Conservation (phyloP, 768 basidiomycete genomes). For the Boletus huronensis region DNA sequence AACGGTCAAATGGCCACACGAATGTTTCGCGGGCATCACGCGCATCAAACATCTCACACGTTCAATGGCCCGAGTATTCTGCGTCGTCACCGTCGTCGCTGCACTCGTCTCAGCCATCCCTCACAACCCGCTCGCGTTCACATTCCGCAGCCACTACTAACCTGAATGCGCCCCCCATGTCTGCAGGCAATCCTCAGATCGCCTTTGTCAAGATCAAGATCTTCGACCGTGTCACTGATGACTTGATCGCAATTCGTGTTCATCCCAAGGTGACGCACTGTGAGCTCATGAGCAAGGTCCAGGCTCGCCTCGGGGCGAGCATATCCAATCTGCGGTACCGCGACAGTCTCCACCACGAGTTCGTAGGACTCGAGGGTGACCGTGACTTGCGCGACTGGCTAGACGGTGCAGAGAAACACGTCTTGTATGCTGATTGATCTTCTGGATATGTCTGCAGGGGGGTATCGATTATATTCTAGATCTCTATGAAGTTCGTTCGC, state of each 20-base stretch:
- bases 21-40: constrained; percentile 28
- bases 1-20: constrained; percentile 29
- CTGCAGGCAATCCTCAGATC: constrained; percentile 71
- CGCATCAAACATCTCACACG: constrained; percentile 26
- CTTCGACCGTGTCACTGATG: constrained; percentile 89
- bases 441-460: constrained; percentile 4
- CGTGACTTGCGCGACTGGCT: constrained; percentile 69
- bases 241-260: constrained; percentile 94
- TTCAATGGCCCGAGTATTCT: constrained; percentile 27
- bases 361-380: constrained; percentile 62
- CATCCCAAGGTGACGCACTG: constrained; percentile 84
- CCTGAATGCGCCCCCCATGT: constrained; percentile 68
- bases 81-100: constrained; percentile 47
- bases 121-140: constrained; percentile 53
- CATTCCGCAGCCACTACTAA: constrained; percentile 49
- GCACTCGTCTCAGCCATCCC: constrained; percentile 51
- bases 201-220: constrained; percentile 99
- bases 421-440: constrained; percentile 70
- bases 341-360: constrained; percentile 62
- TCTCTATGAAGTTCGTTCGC: constrained; percentile 24
- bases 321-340: constrained; percentile 70
- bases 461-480: constrained; percentile 28
- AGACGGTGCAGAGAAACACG: constrained; percentile 74
- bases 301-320: constrained; percentile 77
- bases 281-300: constrained; percentile 90